phyloP scores from a whole-genome alignment of 2,329 filamentous ascomycete species.

The Fusarium gaditjirri region DNA sequence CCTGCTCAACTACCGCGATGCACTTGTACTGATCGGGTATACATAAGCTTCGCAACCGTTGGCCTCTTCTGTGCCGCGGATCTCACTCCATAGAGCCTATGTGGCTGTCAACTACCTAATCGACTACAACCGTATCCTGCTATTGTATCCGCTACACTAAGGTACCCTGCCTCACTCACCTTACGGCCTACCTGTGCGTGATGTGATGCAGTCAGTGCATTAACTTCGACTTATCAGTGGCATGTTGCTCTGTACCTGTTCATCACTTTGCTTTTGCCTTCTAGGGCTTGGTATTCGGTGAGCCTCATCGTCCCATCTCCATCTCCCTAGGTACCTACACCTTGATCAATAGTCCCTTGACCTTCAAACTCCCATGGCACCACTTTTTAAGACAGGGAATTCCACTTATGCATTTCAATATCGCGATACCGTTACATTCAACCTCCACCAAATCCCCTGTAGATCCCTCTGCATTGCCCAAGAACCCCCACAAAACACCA shows the following conservation, averaged over 20 bases:
- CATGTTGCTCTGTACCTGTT: neutral
- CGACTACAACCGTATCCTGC: neutral
- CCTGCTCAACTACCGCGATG: conserved; percentile 5
- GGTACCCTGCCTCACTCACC: neutral
- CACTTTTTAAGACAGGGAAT: conserved; percentile 4
- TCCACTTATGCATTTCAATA: neutral
- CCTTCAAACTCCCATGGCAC: conserved; percentile 6
- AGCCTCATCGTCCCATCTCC: neutral
- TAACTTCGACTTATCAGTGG: neutral
- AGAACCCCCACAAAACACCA: neutral
- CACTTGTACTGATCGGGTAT: conserved; percentile 1
- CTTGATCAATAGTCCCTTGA: neutral
- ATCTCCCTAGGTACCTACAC: too few relatives aligned
- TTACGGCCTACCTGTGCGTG: neutral
- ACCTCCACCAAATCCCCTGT: conserved; percentile 7
- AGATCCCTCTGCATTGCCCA: neutral
- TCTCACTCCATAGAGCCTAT: neutral
- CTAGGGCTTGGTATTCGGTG: neutral
- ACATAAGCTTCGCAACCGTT: neutral
- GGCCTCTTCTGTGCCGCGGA: neutral
- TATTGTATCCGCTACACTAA: neutral
- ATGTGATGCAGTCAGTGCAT: neutral
- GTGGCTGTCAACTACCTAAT: neutral
- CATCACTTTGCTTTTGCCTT: conserved; percentile 1
- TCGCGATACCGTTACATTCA: conserved; percentile 19